Conservation (phyloP, 768 basidiomycete genomes). For the Suillus paluster region DNA sequence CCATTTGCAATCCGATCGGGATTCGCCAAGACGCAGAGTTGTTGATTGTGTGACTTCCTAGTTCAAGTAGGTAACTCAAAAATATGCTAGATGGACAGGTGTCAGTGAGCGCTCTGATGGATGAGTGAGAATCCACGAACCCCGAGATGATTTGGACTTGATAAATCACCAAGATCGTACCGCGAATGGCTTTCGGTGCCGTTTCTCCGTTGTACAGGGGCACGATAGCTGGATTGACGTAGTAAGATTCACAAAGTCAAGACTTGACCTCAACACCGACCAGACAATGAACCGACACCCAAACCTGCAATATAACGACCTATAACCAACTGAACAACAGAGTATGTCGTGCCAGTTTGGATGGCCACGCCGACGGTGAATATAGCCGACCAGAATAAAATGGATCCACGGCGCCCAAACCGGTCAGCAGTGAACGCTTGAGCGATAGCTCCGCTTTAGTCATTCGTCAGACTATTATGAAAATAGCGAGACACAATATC, state of each 20-base stretch:
- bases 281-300: slow-evolving; percentile 76
- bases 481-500: background rate
- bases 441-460: slow-evolving; percentile 57
- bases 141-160: slow-evolving; percentile 79
- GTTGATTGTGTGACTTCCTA: slow-evolving; percentile 59
- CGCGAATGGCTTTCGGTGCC: slow-evolving; percentile 74
- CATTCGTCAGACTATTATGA: slow-evolving; percentile 8
- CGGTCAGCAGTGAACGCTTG: slow-evolving; percentile 80
- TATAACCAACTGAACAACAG: slow-evolving; percentile 67
- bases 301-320: slow-evolving; percentile 80
- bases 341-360: slow-evolving; percentile 66
- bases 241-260: background rate
- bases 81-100: slow-evolving; percentile 53
- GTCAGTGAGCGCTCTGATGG: background rate
- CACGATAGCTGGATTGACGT: slow-evolving; percentile 47
- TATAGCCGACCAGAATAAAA: slow-evolving; percentile 75
- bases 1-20: slow-evolving; percentile 74
- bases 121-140: slow-evolving; percentile 36
- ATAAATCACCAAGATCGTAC: slow-evolving; percentile 73
- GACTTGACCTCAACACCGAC: slow-evolving; percentile 36
- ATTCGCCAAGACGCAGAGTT: slow-evolving; percentile 74
- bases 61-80: slow-evolving; percentile 71
- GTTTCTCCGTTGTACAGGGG: slow-evolving; percentile 82
- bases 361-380: slow-evolving; percentile 73
- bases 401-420: slow-evolving; percentile 72